These are phyloP conservation scores for Aureobasidium sp. DNA, from an alignment of 2,329 filamentous ascomycete genomes.

Conservation along the genomic window DNA sequence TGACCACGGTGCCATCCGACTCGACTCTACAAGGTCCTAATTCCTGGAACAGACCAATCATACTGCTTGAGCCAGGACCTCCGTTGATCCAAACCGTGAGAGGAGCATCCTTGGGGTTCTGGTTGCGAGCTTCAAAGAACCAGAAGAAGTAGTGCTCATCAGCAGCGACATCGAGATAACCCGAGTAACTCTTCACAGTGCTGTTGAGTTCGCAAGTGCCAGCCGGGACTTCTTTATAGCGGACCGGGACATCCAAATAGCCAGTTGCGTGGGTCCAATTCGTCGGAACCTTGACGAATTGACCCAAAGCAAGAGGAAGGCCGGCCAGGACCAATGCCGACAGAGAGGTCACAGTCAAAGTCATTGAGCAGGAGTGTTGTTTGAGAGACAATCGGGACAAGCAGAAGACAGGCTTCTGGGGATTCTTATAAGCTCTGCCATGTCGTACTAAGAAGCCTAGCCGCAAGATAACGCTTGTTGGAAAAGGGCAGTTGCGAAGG, in stretches of 20 bases:
- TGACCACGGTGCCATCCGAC: constrained; percentile 39
- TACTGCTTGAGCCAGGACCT: constrained; percentile 52
- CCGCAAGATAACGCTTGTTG: constrained; percentile 8
- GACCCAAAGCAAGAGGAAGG: constrained; percentile 23
- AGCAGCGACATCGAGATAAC: constrained; percentile 48
- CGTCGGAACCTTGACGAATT: constrained; percentile 42
- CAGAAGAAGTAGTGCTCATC: constrained; percentile 51
- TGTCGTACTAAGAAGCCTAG: background rate
- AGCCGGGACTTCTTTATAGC: constrained; percentile 50
- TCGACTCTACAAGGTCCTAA: constrained; percentile 49
- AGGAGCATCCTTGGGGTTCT: constrained; percentile 46
- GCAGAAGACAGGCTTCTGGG: background rate
- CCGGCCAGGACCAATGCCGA: background rate
- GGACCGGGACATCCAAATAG: constrained; percentile 45
- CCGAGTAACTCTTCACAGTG: constrained; percentile 49
- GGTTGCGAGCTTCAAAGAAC: constrained; percentile 50
- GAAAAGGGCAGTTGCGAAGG: constrained; percentile 4
- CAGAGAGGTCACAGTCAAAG: background rate
- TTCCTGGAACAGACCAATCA: constrained; percentile 50
- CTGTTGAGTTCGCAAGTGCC: constrained; percentile 53
- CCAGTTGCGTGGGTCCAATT: constrained; percentile 39
- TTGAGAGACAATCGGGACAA: background rate
- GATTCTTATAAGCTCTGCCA: background rate
- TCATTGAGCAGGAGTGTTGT: background rate
- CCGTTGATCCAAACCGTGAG: constrained; percentile 56